Conservation (phyloP, 179 eudicot species). For the Camellia oleifera region DNA sequence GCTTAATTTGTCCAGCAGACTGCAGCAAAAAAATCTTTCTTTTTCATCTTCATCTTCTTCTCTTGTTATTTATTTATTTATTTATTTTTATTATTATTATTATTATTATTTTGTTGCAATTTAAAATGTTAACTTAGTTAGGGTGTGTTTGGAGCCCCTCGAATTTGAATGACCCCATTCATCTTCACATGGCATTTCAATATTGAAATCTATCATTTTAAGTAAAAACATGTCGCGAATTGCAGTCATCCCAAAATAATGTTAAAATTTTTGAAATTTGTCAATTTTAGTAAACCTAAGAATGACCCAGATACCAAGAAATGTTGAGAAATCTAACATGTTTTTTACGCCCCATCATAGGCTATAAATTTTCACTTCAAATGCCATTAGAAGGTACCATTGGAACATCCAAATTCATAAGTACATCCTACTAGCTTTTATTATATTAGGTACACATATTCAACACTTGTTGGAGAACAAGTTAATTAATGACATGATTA, state of each 20-base stretch:
- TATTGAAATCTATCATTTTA: not conserved
- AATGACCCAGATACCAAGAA: not conserved
- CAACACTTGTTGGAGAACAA: not conserved
- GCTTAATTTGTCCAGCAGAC: no score
- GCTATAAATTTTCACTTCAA: not conserved
- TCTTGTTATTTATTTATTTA: no score
- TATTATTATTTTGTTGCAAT: no score
- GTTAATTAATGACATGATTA: not conserved
- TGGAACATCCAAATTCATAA: no score
- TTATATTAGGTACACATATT: no score
- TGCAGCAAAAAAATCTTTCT: no score
- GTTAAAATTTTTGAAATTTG: not conserved
- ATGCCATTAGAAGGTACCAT: not conserved
- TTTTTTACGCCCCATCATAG: not conserved
- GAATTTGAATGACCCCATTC: not conserved
- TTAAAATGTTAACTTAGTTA: no score
- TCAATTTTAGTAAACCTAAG: not conserved
- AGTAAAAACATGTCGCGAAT: not conserved
- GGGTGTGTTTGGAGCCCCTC: no score
- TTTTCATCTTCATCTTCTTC: no score
- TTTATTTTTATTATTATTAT: no score
- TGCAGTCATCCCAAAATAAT: not conserved
- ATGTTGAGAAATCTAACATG: not conserved
- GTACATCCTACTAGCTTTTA: no score
- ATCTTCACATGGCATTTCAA: not conserved